Base-by-base conservation (phyloP, 2,329 filamentous ascomycete genomes). In the Aspergillus eucalypticola region DNA sequence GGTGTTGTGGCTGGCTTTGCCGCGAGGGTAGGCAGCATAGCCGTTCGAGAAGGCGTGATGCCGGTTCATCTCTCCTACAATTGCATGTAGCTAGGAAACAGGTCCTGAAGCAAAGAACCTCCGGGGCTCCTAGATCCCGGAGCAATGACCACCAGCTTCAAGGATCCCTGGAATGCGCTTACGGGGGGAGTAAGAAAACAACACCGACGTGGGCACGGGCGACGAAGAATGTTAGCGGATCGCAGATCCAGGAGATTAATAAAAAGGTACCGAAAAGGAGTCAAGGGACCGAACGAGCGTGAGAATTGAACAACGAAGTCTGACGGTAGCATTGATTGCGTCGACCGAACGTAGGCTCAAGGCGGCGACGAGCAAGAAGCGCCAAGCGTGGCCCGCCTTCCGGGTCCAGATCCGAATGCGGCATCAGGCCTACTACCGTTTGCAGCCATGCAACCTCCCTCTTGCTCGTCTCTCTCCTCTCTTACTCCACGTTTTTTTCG, bases 41-140 rank as follows among this genome's bases (percentile, higher is more conserved):
- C 92, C 93, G 81, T 95, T 96, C 64, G 89, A 86, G 78, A 90
- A 94, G 76, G 88, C 88, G 77, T 90, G 85, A 83, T 96, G 91
- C 82, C 92, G 87, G 75, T 94, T 90, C 87, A 95, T 92, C 89
- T 90, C 81, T 87, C 74, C 71, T 56, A 61, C 32, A 53, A 64
- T 63, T 66, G 54, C 75, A 75, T 77, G 67, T 68, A 62, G 48
- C 35, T 58, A 52, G 48, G 39, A 54, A 57, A 44, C 52, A 42
- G 27, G 46, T 32, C 51, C 55, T 54, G 35, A 60, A 39, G 50
- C 52, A 54, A 60, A 59, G 44, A 54, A 58, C 52, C 61, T 29
- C 39, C 21, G 32, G 50, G 42, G 39, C 35, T 44, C 29, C 53
- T 38, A 21, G 63, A 53, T 62, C 62, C 57, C 59, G 53, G 25